A percentile compares a stretch with the other conserved stretches of the same genome.
Conservation (phyloP, 768 basidiomycete species). For the Boletus eberwhitei region DNA sequence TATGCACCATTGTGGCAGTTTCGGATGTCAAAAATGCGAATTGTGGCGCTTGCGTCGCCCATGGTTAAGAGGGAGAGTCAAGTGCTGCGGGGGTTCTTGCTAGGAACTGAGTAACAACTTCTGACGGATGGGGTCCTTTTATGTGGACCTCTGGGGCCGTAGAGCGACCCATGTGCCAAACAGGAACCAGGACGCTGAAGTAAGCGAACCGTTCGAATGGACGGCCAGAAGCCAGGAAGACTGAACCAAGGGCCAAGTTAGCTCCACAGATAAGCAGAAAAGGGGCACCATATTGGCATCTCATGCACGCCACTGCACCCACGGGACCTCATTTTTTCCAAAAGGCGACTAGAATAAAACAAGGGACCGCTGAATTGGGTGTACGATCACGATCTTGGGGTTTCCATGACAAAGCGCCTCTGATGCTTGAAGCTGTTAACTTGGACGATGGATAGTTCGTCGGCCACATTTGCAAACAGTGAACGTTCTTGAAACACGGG, state of each 20-base stretch:
- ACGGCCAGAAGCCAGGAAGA: background rate
- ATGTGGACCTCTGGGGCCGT: background rate
- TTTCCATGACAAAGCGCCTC: background rate
- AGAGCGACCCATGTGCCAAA: background rate
- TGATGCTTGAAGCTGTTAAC: background rate
- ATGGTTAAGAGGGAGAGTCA: slow-evolving; percentile 1
- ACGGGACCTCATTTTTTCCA: background rate
- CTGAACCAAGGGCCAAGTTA: background rate
- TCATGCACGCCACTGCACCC: background rate
- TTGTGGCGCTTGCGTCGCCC: slow-evolving; percentile 19
- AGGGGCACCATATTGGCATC: background rate
- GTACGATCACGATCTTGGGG: background rate
- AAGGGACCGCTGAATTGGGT: background rate
- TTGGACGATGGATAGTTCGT: background rate
- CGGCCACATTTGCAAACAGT: background rate
- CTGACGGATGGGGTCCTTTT: background rate
- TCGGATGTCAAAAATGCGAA: slow-evolving; percentile 25
- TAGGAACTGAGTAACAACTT: background rate
- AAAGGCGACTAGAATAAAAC: background rate
- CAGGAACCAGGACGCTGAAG: slow-evolving; percentile 7
- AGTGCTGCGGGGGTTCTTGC: background rate
- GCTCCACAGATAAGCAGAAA: background rate
- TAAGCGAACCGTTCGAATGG: slow-evolving; percentile 5
- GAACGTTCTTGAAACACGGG: background rate
- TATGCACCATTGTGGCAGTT: slow-evolving; percentile 4